Evolutionary conservation across 805 yeast genomes (phyloP).

Genomic region (Ogataea methanolica): DNA sequence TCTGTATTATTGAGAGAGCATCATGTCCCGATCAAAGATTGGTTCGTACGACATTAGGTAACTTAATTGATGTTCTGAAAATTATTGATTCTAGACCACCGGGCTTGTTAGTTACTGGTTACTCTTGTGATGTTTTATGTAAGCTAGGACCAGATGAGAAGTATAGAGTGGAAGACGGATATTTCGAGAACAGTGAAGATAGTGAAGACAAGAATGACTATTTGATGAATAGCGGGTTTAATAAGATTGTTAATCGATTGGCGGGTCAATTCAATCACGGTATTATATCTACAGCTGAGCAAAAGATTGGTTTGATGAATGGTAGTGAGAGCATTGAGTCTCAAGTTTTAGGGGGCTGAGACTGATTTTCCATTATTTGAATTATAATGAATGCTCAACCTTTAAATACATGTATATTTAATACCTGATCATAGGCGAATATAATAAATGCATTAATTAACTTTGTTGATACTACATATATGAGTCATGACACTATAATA

Average conservation of each 20-base stretch:
- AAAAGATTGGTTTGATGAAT: neutral
- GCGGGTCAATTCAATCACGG: neutral
- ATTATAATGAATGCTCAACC: too few species aligned
- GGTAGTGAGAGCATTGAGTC: neutral
- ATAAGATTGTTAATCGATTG: constrained; percentile 1
- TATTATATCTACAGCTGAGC: neutral
- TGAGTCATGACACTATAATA: too few species aligned
- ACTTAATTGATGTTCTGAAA: constrained; percentile 69
- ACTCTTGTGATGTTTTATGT: constrained; percentile 48
- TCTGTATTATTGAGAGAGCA: constrained; percentile 85
- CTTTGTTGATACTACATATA: too few species aligned
- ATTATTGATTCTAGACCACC: constrained; percentile 88
- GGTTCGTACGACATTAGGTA: constrained; percentile 62
- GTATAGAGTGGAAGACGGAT: constrained; percentile 24
- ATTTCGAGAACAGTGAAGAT: constrained; percentile 4
- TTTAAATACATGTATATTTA: too few species aligned
- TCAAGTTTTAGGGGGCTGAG: too few species aligned
- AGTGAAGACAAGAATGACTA: neutral
- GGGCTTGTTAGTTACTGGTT: constrained; percentile 79
- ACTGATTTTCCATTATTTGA: too few species aligned
- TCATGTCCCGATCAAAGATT: constrained; percentile 91
- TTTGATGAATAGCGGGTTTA: neutral
- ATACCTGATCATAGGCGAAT: too few species aligned
- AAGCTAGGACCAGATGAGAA: constrained; percentile 17
- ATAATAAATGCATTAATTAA: too few species aligned